Percentiles rank a stretch among this genome's conserved stretches.
These are phyloP conservation scores for Pharus latifolius DNA, from an alignment of 176 grass and related monocot genomes.

Conservation along the genomic window DNA sequence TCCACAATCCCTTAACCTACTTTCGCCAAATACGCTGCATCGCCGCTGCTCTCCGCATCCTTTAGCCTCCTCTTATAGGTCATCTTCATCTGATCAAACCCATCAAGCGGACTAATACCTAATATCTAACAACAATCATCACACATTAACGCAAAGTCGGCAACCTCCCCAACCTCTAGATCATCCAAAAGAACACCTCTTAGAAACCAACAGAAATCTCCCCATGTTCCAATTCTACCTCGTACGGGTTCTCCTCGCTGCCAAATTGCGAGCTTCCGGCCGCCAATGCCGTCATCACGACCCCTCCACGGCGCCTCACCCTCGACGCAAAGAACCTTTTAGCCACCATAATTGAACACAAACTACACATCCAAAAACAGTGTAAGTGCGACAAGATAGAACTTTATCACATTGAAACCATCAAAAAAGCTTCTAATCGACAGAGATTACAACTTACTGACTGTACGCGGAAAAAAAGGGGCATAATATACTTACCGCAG, in stretches of 20 bases:
- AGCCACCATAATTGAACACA: neutral
- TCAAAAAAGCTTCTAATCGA: neutral
- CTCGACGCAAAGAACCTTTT: constrained; percentile 6
- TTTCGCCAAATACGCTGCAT: constrained; percentile 27
- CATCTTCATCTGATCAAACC: constrained; percentile 48
- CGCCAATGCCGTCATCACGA: constrained; percentile 19
- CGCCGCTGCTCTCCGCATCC: constrained; percentile 30
- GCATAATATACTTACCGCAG: too few species aligned
- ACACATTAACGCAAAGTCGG: neutral
- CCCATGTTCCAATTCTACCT: constrained; percentile 15
- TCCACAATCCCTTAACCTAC: constrained; percentile 7
- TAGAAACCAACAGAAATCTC: neutral
- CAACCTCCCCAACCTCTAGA: neutral
- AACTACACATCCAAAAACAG: neutral
- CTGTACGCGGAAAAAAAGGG: too few species aligned
- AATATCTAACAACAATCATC: constrained; percentile 27
- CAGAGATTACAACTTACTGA: neutral
- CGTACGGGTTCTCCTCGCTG: constrained; percentile 32
- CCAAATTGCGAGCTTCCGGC: constrained; percentile 19
- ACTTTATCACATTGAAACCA: neutral
- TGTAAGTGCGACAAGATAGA: neutral
- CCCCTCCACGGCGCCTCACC: constrained; percentile 11
- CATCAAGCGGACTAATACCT: constrained; percentile 46
- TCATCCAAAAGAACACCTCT: neutral
- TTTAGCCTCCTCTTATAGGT: constrained; percentile 39